Evolutionary conservation across 371 early-diverging fungal genomes (phyloP).

Genomic region (Syncephalastrum racemosum): DNA sequence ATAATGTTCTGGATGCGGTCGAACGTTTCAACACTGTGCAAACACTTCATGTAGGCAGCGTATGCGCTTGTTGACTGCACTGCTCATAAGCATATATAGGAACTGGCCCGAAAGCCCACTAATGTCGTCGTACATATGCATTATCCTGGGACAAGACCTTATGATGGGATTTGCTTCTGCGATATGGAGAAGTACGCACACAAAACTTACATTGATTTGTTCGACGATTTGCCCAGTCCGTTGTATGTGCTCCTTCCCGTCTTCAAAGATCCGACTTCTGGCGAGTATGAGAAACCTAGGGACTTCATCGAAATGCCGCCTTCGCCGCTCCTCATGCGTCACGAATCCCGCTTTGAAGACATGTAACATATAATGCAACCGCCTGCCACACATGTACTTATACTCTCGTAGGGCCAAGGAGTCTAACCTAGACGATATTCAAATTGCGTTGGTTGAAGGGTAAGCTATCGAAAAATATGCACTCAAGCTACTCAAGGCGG

Average conservation of each 20-base stretch:
- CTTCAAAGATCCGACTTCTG: slow-evolving; percentile 24
- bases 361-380: no score
- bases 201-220: slow-evolving; percentile 14
- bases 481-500: background rate
- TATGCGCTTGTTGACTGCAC: background rate
- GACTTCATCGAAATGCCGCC: slow-evolving; percentile 20
- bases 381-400: background rate
- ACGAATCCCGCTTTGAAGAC: no score
- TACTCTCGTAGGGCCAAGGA: slow-evolving; percentile 20
- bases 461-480: slow-evolving; percentile 10
- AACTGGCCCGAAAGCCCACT: slow-evolving; percentile 20
- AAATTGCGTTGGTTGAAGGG: slow-evolving; percentile 24
- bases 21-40: slow-evolving; percentile 36
- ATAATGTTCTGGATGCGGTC: slow-evolving; percentile 27
- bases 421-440: slow-evolving; percentile 41
- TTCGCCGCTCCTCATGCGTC: background rate
- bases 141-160: slow-evolving; percentile 37
- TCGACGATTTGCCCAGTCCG: slow-evolving; percentile 12
- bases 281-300: slow-evolving; percentile 25
- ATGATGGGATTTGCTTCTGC: slow-evolving; percentile 34
- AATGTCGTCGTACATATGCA: slow-evolving; percentile 31
- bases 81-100: slow-evolving; percentile 2
- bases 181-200: slow-evolving; percentile 24
- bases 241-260: slow-evolving; percentile 35
- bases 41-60: slow-evolving; percentile 30